Base-by-base conservation (phyloP, 2,329 filamentous ascomycete species). In the Cephalotrichum gorgonifer region DNA sequence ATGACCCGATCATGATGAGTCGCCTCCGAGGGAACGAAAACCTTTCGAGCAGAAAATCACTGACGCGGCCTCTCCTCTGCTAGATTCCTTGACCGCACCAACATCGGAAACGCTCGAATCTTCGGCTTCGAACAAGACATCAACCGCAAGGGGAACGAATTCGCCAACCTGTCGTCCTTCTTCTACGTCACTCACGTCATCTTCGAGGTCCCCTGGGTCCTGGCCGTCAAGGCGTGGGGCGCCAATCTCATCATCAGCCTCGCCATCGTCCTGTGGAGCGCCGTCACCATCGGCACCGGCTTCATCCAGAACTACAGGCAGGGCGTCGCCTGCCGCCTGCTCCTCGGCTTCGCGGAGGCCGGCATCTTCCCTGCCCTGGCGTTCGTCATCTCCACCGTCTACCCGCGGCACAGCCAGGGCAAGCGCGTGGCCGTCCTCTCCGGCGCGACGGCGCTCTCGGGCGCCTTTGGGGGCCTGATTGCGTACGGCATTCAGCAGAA, bases 91-190 rank as follows among this genome's bases (percentile, higher is more conserved):
- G 28, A 30, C 28, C 28, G 28, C 38, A 6, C 38, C 48, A 88
- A 88, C 59, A 88, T 88, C 50, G 79, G 80, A 35, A 84, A 84
- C 64, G 80, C 80, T n/a, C 68, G 73, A 7, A 66, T 85, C 1
- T 81, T 80, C 54, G 74, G 74, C 1, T 54, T 85, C 30, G 76
- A 83, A 58, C 62, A 73, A 22, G 80, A 84, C 50, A 66, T 85
- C 3, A 65, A 69, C 12, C 64, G 86, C 54, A 58, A 60, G 27
- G 69, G 70, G 3, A 72, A 74, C 20, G 73, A 83, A 54, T 85
- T 78, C 55, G 78, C 84, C 58, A 48, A 73, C 12, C 66, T 71
- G 0, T 72, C 78, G 1, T 77, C 74, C 0, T 55, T 64, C 14
- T 57, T 64, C 15, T 64, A 62, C 44, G 54, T 67, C 28, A 60